These are phyloP conservation scores for Purpureocillium takamizusanense DNA, from an alignment of 2,329 filamentous ascomycete species.

Conservation along the genomic window DNA sequence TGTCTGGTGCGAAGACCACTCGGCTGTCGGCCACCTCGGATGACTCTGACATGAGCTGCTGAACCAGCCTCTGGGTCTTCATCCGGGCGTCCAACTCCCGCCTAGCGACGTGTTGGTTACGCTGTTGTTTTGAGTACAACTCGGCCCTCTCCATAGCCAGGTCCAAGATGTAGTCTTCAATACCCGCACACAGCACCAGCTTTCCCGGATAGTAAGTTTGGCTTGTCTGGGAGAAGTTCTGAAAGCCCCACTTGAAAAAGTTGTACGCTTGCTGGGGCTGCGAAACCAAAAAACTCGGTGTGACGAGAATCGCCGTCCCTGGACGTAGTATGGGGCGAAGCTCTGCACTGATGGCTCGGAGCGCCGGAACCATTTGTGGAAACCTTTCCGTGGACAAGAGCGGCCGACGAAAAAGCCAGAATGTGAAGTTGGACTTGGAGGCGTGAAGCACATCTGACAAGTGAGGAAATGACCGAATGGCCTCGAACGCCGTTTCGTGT, in stretches of 20 bases:
- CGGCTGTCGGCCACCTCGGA: slow-evolving; percentile 13
- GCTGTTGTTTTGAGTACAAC: background rate
- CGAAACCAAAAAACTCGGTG: slow-evolving; percentile 31
- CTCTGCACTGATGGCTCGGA: slow-evolving; percentile 11
- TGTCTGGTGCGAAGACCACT: slow-evolving; percentile 35
- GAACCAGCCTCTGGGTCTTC: slow-evolving; percentile 14
- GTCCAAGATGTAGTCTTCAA: slow-evolving; percentile 19
- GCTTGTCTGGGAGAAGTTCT: slow-evolving; percentile 10
- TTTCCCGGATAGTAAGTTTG: slow-evolving; percentile 9
- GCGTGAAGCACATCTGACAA: slow-evolving; percentile 23
- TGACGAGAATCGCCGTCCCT: slow-evolving; percentile 26
- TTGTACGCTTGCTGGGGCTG: slow-evolving; percentile 23
- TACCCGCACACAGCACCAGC: slow-evolving; percentile 19
- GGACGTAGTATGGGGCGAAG: slow-evolving; percentile 20
- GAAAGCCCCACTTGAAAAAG: slow-evolving; percentile 26
- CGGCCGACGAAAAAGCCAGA: slow-evolving; percentile 32
- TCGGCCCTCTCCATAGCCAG: slow-evolving; percentile 14
- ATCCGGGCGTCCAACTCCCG: slow-evolving; percentile 9
- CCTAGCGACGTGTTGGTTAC: background rate
- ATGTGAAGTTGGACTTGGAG: slow-evolving; percentile 16
- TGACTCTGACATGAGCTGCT: slow-evolving; percentile 8
- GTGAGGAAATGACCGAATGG: slow-evolving; percentile 28
- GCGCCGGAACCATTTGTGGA: slow-evolving; percentile 4
- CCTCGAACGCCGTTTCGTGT: slow-evolving; percentile 31
- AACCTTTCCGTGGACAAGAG: slow-evolving; percentile 10